phyloP scores from a whole-genome alignment of 164 flowering plant genomes.

The Tinospora cordifolia region DNA sequence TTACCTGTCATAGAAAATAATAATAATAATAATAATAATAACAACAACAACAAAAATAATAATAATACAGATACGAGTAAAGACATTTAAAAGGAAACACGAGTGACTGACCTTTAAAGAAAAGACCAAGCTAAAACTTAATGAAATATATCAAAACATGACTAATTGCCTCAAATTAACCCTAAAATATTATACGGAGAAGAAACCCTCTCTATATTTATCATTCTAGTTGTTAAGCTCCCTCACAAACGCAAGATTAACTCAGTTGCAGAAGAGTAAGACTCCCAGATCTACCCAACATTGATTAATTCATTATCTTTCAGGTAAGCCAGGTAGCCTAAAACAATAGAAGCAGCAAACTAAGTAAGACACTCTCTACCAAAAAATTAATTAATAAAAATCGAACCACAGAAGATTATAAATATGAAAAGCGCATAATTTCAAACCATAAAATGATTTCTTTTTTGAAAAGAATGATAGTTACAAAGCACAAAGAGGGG shows the following conservation, averaged over 20 bases:
- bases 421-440: too few species aligned
- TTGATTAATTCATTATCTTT: neutral
- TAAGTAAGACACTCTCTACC: too few species aligned
- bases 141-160: neutral
- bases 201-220: neutral
- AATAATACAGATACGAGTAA: neutral
- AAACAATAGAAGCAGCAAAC: too few species aligned
- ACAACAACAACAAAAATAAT: too few species aligned
- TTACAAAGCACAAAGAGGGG: neutral
- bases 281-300: neutral
- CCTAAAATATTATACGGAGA: neutral
- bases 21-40: too few species aligned
- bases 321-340: neutral
- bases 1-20: slow-evolving; percentile 35
- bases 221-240: neutral
- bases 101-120: neutral
- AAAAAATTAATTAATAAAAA: neutral
- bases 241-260: neutral
- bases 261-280: neutral
- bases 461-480: neutral
- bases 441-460: neutral
- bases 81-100: neutral
- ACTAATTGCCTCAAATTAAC: neutral
- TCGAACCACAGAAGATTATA: neutral
- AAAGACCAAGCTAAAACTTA: neutral